Percentiles rank a stretch among this genome's conserved stretches.
Evolutionary conservation across 352 stramenopile genomes (phyloP).

Genomic region (Thalassiosira livingstoniorum): DNA sequence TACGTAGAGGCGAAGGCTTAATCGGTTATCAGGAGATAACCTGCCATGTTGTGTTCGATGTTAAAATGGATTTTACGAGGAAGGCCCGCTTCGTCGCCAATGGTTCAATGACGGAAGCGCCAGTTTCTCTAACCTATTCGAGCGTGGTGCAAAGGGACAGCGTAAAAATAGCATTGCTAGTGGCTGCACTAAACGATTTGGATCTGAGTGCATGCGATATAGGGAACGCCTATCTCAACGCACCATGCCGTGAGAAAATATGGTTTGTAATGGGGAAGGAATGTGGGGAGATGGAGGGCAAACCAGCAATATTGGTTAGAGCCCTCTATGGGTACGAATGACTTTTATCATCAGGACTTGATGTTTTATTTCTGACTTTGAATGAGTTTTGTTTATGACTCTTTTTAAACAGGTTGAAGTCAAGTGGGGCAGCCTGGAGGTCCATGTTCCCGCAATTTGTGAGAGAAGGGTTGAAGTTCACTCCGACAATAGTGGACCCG

Average conservation of each 20-base stretch:
- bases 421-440: constrained; percentile 51
- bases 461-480: constrained; percentile 48
- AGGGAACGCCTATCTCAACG: constrained; percentile 70
- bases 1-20: constrained; percentile 9
- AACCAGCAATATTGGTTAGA: constrained; percentile 34
- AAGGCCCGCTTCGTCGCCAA: constrained; percentile 60
- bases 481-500: constrained; percentile 43
- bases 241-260: constrained; percentile 56
- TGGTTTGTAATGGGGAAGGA: constrained; percentile 53
- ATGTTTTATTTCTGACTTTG: too few species aligned
- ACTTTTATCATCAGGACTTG: too few species aligned
- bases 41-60: constrained; percentile 67
- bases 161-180: constrained; percentile 58
- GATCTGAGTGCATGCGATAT: constrained; percentile 61
- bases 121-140: constrained; percentile 52
- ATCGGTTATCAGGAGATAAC: constrained; percentile 45
- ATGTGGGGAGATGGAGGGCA: constrained; percentile 59
- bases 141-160: constrained; percentile 63
- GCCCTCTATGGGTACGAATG: constrained; percentile 69
- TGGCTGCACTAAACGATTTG: constrained; percentile 70
- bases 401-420: too few species aligned
- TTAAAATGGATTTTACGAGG: constrained; percentile 63
- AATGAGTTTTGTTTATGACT: too few species aligned
- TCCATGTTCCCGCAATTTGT: constrained; percentile 48
- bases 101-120: constrained; percentile 52